Evolutionary conservation across 2,329 filamentous ascomycete species (phyloP).

Genomic region (Boeremia exigua): DNA sequence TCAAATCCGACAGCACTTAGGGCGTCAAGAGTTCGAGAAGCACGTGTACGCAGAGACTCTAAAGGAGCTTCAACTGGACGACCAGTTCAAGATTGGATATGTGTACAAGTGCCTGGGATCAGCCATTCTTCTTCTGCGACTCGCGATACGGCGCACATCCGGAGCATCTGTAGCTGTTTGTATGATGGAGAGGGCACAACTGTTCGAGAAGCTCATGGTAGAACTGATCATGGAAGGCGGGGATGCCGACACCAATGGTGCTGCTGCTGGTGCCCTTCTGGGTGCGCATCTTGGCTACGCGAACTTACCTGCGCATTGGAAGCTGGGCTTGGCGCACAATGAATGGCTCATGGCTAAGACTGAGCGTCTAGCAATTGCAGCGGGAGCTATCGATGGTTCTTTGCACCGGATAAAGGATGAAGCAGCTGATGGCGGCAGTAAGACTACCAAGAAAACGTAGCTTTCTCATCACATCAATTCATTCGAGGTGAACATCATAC

Average conservation of each 20-base stretch:
- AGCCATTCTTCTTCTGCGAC: slow-evolving; percentile 54
- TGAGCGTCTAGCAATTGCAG: slow-evolving; percentile 48
- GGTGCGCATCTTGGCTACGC: slow-evolving; percentile 58
- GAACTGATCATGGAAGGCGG: slow-evolving; percentile 60
- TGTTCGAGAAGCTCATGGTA: slow-evolving; percentile 57
- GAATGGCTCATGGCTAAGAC: slow-evolving; percentile 56
- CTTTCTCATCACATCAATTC: neutral
- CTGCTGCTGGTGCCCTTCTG: slow-evolving; percentile 58
- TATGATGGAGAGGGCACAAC: neutral
- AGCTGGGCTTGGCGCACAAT: slow-evolving; percentile 54
- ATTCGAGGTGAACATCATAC: neutral
- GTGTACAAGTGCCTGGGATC: slow-evolving; percentile 62
- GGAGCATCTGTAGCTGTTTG: neutral
- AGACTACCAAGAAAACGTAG: neutral
- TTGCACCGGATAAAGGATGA: slow-evolving; percentile 48
- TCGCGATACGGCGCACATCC: slow-evolving; percentile 48
- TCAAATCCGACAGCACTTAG: slow-evolving; percentile 38
- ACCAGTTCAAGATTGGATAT: slow-evolving; percentile 57
- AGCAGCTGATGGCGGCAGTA: slow-evolving; percentile 51
- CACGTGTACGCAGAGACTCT: slow-evolving; percentile 50
- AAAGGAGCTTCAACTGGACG: slow-evolving; percentile 54
- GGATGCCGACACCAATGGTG: slow-evolving; percentile 63
- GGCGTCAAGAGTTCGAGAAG: slow-evolving; percentile 51
- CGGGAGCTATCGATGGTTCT: slow-evolving; percentile 47
- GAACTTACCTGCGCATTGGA: slow-evolving; percentile 57